Evolutionary conservation across 2,329 filamentous ascomycete species (phyloP), one percentile per base, ranked within the genome.

Genomic region (Eutypa lata): DNA sequence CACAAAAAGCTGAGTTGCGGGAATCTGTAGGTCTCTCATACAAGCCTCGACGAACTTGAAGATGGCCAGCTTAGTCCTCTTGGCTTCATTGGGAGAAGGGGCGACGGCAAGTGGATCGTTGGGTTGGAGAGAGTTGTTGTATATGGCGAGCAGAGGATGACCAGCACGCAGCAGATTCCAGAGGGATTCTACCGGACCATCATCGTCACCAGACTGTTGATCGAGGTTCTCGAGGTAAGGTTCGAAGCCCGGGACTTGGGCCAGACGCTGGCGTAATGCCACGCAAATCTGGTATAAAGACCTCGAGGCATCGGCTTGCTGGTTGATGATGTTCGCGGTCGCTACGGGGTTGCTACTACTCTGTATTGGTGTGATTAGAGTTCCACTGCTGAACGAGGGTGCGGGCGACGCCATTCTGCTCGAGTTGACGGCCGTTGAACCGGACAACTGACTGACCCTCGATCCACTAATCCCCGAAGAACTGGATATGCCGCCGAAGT

Each of bases 231-330:
- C 77, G 63, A 96, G 75, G 68, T 88, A 88, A 18, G 79, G 77
- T 57, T 91, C 86, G 68, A 97, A 97, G 53, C 84, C 88, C 3
- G 91, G 91, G 8, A 97, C 91, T 60, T 88, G 87, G 52, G 86
- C 81, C 56, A 99, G 77, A 57, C 94, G 86, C 73, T 88, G 86
- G 68, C 90, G 90, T 56, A 97, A 78, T 50, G 87, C 86, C 61
- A 96, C 82, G 70, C 94, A 97, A 71, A 96, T 96, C 72, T 97
- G 93, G 72, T 96, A 99, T 22, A 99, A 83, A 11, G 92, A 97
- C 54, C 88, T 83, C 52, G 90, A 90, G 60, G 94, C 92, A 70
- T 96, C 92, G 69, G 92, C 94, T 69, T 90, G 89, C 72, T 93
- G 90, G 74, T 99, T 99, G 79, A 99, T 96, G 70, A 99, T 96